Evolutionary conservation across 2,329 filamentous ascomycete species (phyloP).

Genomic region (Rhynchosporium agropyri): DNA sequence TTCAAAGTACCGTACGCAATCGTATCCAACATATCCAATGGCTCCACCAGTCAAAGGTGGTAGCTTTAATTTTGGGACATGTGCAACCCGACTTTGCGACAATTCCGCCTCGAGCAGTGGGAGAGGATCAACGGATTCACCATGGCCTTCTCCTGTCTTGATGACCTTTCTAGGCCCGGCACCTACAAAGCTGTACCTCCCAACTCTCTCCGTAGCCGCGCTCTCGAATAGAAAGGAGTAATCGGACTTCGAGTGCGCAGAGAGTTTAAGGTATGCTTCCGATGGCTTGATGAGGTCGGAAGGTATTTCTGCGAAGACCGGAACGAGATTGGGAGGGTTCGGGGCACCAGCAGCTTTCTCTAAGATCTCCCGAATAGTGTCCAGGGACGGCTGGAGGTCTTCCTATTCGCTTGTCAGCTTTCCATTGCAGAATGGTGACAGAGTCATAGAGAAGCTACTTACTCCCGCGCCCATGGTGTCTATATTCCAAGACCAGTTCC

Average conservation of each 20-base stretch:
- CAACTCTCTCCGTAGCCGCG: conserved; percentile 89
- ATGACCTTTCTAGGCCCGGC: conserved; percentile 79
- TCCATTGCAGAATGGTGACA: conserved; percentile 10
- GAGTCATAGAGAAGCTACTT: conserved; percentile 34
- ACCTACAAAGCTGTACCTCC: conserved; percentile 93
- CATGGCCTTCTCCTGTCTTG: conserved; percentile 85
- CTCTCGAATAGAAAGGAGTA: conserved; percentile 96
- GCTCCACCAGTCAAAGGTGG: conserved; percentile 89
- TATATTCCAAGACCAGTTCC: not conserved
- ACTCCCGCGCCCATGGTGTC: conserved; percentile 37
- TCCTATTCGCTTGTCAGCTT: conserved; percentile 44
- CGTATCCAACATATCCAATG: conserved; percentile 95
- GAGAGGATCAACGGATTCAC: conserved; percentile 80
- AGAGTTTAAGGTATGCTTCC: conserved; percentile 92
- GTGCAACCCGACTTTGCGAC: conserved; percentile 74
- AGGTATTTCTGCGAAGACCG: conserved; percentile 80
- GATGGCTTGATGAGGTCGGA: conserved; percentile 94
- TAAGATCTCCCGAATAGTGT: conserved; percentile 60
- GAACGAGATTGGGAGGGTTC: conserved; percentile 73
- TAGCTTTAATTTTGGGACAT: conserved; percentile 79
- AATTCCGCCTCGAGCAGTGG: conserved; percentile 82
- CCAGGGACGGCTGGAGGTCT: conserved; percentile 61
- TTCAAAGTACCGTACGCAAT: conserved; percentile 97
- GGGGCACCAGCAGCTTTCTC: conserved; percentile 52
- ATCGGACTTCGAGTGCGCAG: conserved; percentile 71